These are phyloP conservation scores for Daedaleopsis sinensis DNA, from an alignment of 768 basidiomycete species.

Conservation along the genomic window DNA sequence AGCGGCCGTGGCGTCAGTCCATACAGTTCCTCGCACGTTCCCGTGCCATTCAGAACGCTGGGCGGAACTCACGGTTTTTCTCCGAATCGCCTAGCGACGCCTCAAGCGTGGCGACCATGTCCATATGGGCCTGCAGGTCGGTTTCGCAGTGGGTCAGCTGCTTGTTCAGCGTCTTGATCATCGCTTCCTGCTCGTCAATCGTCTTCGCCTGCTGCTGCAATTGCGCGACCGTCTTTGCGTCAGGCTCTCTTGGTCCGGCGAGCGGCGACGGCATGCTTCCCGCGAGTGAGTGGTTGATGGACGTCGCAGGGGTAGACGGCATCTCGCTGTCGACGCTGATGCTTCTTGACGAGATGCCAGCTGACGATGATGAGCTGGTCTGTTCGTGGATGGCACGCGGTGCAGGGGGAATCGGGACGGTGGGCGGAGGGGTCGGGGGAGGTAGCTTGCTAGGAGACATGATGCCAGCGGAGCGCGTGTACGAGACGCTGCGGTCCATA, in stretches of 20 bases:
- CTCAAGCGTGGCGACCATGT: slow-evolving; percentile 83
- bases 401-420: slow-evolving; percentile 82
- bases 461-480: slow-evolving; percentile 56
- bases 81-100: slow-evolving; percentile 88
- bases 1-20: slow-evolving; percentile 4
- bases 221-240: slow-evolving; percentile 58
- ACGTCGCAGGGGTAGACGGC: slow-evolving; percentile 59
- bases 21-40: not conserved
- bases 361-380: slow-evolving; percentile 54
- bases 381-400: slow-evolving; percentile 60
- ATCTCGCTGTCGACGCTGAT: slow-evolving; percentile 71
- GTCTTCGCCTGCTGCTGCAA: slow-evolving; percentile 77
- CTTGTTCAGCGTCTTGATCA: slow-evolving; percentile 94
- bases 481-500: slow-evolving; percentile 42
- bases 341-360: slow-evolving; percentile 60
- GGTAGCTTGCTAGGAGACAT: slow-evolving; percentile 77
- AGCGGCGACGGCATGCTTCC: slow-evolving; percentile 36
- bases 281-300: slow-evolving; percentile 35
- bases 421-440: slow-evolving; percentile 86
- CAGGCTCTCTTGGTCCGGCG: slow-evolving; percentile 38
- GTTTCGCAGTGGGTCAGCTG: slow-evolving; percentile 92
- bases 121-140: slow-evolving; percentile 90
- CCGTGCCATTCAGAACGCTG: not conserved
- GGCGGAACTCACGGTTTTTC: slow-evolving; percentile 75
- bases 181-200: slow-evolving; percentile 82